phyloP scores from a whole-genome alignment of 352 stramenopile genomes.

The Pythium apleroticum region DNA sequence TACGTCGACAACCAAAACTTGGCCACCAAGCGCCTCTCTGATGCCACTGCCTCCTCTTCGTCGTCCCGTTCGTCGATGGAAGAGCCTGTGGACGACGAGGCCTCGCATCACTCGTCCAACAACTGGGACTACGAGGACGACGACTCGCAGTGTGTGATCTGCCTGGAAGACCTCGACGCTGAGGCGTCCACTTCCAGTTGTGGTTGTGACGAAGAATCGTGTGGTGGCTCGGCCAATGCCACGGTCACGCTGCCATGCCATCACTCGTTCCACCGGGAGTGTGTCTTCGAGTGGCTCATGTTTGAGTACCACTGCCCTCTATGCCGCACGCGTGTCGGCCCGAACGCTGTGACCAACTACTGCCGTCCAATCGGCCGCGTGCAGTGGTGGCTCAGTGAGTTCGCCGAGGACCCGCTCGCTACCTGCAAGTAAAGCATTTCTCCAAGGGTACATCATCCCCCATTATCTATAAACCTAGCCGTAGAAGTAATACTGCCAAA shows the following conservation, averaged over 20 bases:
- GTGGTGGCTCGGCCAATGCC: slow-evolving; percentile 18
- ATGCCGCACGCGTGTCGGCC: slow-evolving; percentile 54
- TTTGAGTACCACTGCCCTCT: slow-evolving; percentile 73
- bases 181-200: slow-evolving; percentile 31
- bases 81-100: slow-evolving; percentile 1
- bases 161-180: slow-evolving; percentile 42
- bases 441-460: slow-evolving; percentile 10
- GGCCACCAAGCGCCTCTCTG: slow-evolving; percentile 31
- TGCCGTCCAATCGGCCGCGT: slow-evolving; percentile 53
- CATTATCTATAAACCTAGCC: slow-evolving; percentile 8
- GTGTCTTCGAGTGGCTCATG: slow-evolving; percentile 73
- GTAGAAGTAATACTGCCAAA: slow-evolving; percentile 3
- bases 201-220: slow-evolving; percentile 24
- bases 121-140: slow-evolving; percentile 36
- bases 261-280: slow-evolving; percentile 72
- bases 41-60: slow-evolving; percentile 19
- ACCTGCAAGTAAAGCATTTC: slow-evolving; percentile 12
- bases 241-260: slow-evolving; percentile 53
- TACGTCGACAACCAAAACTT: slow-evolving; percentile 62
- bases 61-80: slow-evolving; percentile 22
- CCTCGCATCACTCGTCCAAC: slow-evolving; percentile 30
- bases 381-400: slow-evolving; percentile 71
- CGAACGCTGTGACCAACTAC: slow-evolving; percentile 56
- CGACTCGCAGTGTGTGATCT: slow-evolving; percentile 47
- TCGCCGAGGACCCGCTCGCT: slow-evolving; percentile 52